These are phyloP conservation scores for Ziziphus jujuba DNA, from an alignment of 306 rosid species.

Conservation along the genomic window DNA sequence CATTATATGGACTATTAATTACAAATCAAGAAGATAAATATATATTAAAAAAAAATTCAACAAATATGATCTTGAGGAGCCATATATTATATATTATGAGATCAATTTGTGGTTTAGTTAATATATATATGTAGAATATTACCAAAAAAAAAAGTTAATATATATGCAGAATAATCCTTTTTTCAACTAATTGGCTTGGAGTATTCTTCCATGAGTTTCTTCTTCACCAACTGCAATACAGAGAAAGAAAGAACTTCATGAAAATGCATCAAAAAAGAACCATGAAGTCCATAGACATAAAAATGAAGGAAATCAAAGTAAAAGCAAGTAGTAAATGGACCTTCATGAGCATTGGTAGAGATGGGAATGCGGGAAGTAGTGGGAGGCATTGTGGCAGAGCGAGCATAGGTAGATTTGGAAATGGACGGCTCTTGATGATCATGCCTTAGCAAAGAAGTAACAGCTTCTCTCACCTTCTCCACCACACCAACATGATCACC, in stretches of 20 bases:
- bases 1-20: constrained; percentile 10
- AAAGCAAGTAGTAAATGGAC: constrained; percentile 25
- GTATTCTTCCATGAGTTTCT: constrained; percentile 62
- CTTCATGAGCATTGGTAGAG: constrained; percentile 49
- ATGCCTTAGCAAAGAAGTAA: constrained; percentile 62
- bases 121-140: no score
- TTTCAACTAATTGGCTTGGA: constrained; percentile 63
- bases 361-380: constrained; percentile 37
- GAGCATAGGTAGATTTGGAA: constrained; percentile 11
- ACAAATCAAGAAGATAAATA: constrained; percentile 1
- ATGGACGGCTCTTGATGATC: constrained; percentile 11
- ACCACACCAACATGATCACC: constrained; percentile 54
- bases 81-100: no score
- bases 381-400: constrained; percentile 11
- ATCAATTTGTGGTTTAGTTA: no score
- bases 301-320: not conserved
- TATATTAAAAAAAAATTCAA: no score
- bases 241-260: constrained; percentile 16
- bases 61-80: no score
- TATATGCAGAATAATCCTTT: not conserved
- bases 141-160: no score
- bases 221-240: constrained; percentile 60
- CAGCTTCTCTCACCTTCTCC: constrained; percentile 79
- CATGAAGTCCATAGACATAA: no score
- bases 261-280: constrained; percentile 2